Conservation (phyloP, 768 basidiomycete species). For the Kwoniella mangroviensis region DNA sequence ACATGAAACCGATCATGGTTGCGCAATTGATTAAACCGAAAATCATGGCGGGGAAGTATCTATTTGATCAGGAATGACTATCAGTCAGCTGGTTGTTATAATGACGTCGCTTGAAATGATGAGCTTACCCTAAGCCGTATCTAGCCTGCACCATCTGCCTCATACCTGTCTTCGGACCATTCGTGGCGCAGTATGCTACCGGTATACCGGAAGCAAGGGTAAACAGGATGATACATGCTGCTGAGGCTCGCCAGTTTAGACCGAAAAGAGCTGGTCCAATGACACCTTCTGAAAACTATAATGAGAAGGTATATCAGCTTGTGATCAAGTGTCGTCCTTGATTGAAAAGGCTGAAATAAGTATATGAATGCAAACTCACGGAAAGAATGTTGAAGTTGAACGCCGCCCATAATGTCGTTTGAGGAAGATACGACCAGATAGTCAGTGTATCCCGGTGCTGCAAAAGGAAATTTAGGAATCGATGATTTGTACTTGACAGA, state of each 20-base stretch:
- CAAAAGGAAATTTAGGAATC: too few relatives aligned
- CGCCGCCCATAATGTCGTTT: conserved; percentile 52
- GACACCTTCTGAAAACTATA: conserved; percentile 44
- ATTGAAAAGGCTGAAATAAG: not conserved
- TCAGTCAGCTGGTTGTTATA: not conserved
- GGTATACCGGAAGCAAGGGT: conserved; percentile 30
- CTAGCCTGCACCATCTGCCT: conserved; percentile 79
- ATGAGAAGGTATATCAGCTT: not conserved
- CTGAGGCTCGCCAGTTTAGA: conserved; percentile 32
- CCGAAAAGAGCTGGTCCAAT: conserved; percentile 44
- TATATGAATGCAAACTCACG: conserved; percentile 22
- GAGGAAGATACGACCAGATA: conserved; percentile 48
- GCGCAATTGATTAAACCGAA: conserved; percentile 64
- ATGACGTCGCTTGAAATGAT: not conserved
- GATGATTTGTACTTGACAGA: too few relatives aligned
- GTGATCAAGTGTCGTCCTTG: not conserved
- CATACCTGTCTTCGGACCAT: conserved; percentile 73
- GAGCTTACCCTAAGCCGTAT: conserved; percentile 64
- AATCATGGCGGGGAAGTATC: conserved; percentile 59
- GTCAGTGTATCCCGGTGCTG: conserved; percentile 49
- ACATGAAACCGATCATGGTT: conserved; percentile 69
- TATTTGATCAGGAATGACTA: conserved; percentile 15
- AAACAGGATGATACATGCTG: conserved; percentile 41
- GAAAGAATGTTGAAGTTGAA: conserved; percentile 54
- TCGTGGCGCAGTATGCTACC: conserved; percentile 34